Base-by-base conservation (phyloP, 441 rosid genomes). In the Gossypium laxum region DNA sequence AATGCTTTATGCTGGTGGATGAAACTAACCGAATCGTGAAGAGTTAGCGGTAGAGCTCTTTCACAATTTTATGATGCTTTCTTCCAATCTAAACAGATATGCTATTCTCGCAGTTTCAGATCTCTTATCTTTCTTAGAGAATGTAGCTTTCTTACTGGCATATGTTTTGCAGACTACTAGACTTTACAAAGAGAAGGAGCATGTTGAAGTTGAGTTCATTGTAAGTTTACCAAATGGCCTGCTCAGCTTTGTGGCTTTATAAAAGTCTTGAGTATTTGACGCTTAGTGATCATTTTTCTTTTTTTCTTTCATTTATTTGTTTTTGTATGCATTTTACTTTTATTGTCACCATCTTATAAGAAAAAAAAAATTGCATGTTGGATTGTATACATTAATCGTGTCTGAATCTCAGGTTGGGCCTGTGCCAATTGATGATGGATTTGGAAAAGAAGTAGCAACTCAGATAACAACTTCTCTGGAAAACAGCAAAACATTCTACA, bases 161-260 rank as follows among this genome's bases (percentile, higher is more conserved):
- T 74, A 67, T 70, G 28, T 73, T 15, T 10, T 78, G 79, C 91
- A 95, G 99, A 76, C 85, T 59, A 86, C 90, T 74, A 86, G 99
- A 77, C 76, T 92, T 74, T 85, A 85, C 96, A 91, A 86, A 83
- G 92, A 79, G 73, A 91, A 82, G 82, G 98, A 92, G 78, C 97
- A 95, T 70, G 97, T 86, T 63, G 99, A 95, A 88, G 92, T 92
- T 4, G 99, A 95, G 82, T 95, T 92, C 82, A 83, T 88, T 78
- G 99, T 92, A 78, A 89, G 99, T 74, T 77, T 78, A 52, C 12
- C 67, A 48, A 47, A 68, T 24, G 68, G 56, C 76, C 3, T 69
- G 34, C 75, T 69, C 54, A 26, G n/a, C 56, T 15, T 47, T 7
- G 22, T 64, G 48, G 62, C 30, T 2, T 52, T 75, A 43, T 32